Evolutionary conservation across 495 filamentous ascomycete genomes (phyloP).

Genomic region (Aspergillus steynii): DNA sequence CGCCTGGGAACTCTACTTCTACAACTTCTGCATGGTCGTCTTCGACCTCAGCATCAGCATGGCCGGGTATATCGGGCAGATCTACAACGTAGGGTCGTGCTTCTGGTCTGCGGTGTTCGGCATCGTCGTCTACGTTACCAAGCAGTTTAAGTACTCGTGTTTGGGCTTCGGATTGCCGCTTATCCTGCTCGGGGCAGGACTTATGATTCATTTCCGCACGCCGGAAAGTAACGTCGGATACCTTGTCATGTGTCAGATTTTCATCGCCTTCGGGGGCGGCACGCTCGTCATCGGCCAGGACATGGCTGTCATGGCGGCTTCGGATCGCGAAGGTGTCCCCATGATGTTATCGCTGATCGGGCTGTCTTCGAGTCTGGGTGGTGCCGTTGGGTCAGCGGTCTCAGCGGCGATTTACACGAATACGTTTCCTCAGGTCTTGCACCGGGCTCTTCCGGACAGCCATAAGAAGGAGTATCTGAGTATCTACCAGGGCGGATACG

Average conservation of each 20-base stretch:
- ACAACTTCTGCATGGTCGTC: constrained; percentile 72
- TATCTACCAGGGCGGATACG: constrained; percentile 41
- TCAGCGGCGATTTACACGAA: constrained; percentile 63
- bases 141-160: constrained; percentile 57
- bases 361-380: constrained; percentile 62
- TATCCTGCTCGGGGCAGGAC: constrained; percentile 62
- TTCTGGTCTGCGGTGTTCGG: constrained; percentile 63
- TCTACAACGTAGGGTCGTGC: constrained; percentile 70
- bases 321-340: constrained; percentile 58
- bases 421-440: constrained; percentile 56
- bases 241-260: constrained; percentile 76
- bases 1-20: constrained; percentile 68
- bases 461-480: constrained; percentile 43
- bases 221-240: constrained; percentile 59
- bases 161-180: constrained; percentile 64
- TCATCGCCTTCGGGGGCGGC: constrained; percentile 65
- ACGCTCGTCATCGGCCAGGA: constrained; percentile 62
- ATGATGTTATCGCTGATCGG: constrained; percentile 62
- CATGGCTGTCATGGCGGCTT: constrained; percentile 68
- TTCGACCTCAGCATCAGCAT: constrained; percentile 56
- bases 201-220: constrained; percentile 72
- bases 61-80: constrained; percentile 65
- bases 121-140: constrained; percentile 54
- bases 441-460: constrained; percentile 33
- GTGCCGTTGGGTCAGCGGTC: constrained; percentile 61